Conservation (phyloP, 73 alveolate genomes). For the Breviolum minutum region DNA sequence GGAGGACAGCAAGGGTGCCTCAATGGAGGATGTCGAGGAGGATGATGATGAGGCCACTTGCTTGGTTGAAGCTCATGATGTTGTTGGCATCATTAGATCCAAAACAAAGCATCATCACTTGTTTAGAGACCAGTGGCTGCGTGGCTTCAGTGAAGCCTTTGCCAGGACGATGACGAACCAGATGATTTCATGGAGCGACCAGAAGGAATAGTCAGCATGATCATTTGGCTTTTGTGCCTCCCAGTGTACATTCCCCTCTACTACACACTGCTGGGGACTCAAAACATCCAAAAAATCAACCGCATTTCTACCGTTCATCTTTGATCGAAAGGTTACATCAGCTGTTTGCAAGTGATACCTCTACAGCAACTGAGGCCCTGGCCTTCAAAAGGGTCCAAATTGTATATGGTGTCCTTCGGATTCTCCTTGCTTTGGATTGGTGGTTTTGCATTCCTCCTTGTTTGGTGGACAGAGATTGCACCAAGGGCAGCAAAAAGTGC, state of each 20-base stretch:
- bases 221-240: constrained; percentile 64
- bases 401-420: constrained; percentile 63
- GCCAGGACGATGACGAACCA: constrained; percentile 78
- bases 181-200: constrained; percentile 89
- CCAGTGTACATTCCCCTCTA: constrained; percentile 50
- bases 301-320: not conserved
- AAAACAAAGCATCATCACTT: not conserved
- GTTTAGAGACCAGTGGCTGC: not conserved
- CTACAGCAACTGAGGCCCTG: constrained; percentile 56
- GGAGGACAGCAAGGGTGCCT: constrained; percentile 62
- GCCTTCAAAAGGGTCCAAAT: constrained; percentile 70
- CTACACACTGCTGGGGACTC: constrained; percentile 57
- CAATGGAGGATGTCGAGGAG: constrained; percentile 11
- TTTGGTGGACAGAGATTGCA: constrained; percentile 87
- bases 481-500: not conserved
- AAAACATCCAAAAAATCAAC: not conserved
- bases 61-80: not conserved
- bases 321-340: no score
- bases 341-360: not conserved
- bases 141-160: not conserved
- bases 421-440: constrained; percentile 72
- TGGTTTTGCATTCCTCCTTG: constrained; percentile 53
- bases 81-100: not conserved
- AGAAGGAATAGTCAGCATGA: constrained; percentile 27
- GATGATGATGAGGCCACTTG: constrained; percentile 59